Base-by-base conservation (phyloP, 495 filamentous ascomycete genomes). In the Aspergillus olivimuriae region DNA sequence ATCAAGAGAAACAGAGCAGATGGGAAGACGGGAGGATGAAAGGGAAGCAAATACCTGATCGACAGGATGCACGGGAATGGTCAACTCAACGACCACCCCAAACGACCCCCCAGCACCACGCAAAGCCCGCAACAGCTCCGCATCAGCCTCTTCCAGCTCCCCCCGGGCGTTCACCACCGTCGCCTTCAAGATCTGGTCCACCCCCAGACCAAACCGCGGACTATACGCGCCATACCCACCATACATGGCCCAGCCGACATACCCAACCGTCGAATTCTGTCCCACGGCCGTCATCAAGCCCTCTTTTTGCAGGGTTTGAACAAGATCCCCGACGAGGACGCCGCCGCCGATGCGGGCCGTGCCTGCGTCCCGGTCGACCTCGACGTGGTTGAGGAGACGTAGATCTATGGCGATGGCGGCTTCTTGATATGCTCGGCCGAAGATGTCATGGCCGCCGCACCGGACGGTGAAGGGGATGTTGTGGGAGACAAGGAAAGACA, bases 181-280 rank as follows among this genome's bases (percentile, higher is more conserved):
- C 3, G 66, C 66, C 21, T 48, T 53, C 18, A 74, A 36, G 32
- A 72, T 68, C 46, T 72, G 61, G 44, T 71, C 67, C 2, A 57
- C 53, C 12, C 65, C 65, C 4, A 74, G 42, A 1, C 68, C 70
- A 44, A 48, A 64, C 16, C 56, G 26, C 5, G 58, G 26, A 3
- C 56, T 53, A 28, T 68, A 62, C 3, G 60, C 40, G 11, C 70
- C 67, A 39, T 73, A 70, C 0, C 70, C 68, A 2, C 70, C 62
- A 22, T 65, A 59, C 12, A 46, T 60, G 18, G 58, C 55, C 68
- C 68, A 74, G 0, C 66, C 68, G 10, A 64, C 48, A 41, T 66
- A 69, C 0, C 68, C 69, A 0, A 69, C 57, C 4, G 39, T 35
- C 2, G 50, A 52, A 8, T 66, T 50, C 0, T 52, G 24, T 4